Evolutionary conservation across 1,284 basidiomycete species (phyloP).

Genomic region (Fomitopsis pinicola): DNA sequence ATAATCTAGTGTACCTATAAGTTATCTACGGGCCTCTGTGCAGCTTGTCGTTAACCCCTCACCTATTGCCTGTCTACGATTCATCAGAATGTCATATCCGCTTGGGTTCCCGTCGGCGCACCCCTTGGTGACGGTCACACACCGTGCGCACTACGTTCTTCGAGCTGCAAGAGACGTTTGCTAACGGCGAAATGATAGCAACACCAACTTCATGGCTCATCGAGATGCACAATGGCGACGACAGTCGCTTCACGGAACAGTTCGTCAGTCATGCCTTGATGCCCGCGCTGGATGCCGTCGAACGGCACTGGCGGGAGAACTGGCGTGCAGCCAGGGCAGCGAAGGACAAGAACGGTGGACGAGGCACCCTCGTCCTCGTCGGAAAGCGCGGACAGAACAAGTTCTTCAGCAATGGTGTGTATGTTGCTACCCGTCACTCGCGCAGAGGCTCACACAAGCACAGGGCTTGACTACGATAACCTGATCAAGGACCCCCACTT

Average conservation of each 20-base stretch:
- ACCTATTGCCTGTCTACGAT: not conserved
- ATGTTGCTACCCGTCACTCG: not conserved
- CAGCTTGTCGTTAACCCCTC: not conserved
- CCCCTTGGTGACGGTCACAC: conserved; percentile 59
- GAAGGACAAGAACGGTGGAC: conserved; percentile 32
- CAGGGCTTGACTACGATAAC: conserved; percentile 71
- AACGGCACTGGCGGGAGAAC: conserved; percentile 69
- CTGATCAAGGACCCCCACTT: conserved; percentile 65
- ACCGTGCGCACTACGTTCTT: conserved; percentile 39
- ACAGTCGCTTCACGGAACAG: conserved; percentile 67
- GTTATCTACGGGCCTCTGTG: not conserved
- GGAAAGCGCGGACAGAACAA: conserved; percentile 73
- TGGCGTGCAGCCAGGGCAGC: conserved; percentile 40
- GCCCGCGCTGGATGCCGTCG: conserved; percentile 75
- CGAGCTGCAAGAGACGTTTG: not conserved
- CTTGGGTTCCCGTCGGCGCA: conserved; percentile 41
- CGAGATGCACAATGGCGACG: conserved; percentile 73
- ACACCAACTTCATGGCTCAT: conserved; percentile 65
- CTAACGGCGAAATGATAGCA: conserved; percentile 34
- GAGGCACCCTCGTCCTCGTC: conserved; percentile 76
- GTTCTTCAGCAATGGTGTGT: conserved; percentile 83
- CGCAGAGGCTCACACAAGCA: not conserved
- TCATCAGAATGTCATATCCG: conserved; percentile 40
- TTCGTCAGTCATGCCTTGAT: conserved; percentile 59
- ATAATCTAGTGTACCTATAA: too few species aligned